Evolutionary conservation across 345 rosid species (phyloP), one percentile per base, ranked within the genome.

Genomic region (Noccaea caerulescens): DNA sequence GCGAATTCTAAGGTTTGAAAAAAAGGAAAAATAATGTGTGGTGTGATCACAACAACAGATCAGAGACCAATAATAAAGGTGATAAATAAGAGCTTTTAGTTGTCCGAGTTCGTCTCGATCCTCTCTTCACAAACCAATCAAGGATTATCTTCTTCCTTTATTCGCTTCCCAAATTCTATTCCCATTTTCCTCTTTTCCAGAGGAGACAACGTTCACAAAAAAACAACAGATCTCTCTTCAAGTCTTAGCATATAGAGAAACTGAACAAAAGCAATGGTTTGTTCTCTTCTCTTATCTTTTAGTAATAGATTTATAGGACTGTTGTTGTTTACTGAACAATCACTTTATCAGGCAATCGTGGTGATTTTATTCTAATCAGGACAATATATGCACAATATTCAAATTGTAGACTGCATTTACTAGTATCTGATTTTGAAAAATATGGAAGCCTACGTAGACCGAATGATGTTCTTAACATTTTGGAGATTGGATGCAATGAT

Each of bases 101-200:
- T 68, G 74, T 68, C 69, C 52, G 73, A 68, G 62, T 68, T 75
- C 45, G 41, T 38, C 74, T 75, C 73, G 69, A 68, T 75, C 73
- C 27, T 36, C 49, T 72, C 49, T 75, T 68, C 58, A 45, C 74
- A 60, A 75, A 75, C 47, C 14, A 44, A 46, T 20, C 46, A 34
- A 55, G 13, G 20, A 68, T 37, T 45, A 62, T 60, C 44, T 36
- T 74, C 64, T 54, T 53, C 41, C 62, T 67, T 66, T 14, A 51
- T 50, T 62, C 32, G 8, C 42, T 54, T 32, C n/a, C 38, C 27
- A 45, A 14, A 9, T 14, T 30, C 5, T 47, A 8, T 64, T 72
- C 8, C 34, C 52, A 39, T 49, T 25, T 11, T 58, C 66, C 66
- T 59, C 59, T 71, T 71, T 53, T 20, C 62, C 38, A 63, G 55